phyloP scores from a whole-genome alignment of 2,329 filamentous ascomycete genomes.

The Pyrenochaeta sp. region DNA sequence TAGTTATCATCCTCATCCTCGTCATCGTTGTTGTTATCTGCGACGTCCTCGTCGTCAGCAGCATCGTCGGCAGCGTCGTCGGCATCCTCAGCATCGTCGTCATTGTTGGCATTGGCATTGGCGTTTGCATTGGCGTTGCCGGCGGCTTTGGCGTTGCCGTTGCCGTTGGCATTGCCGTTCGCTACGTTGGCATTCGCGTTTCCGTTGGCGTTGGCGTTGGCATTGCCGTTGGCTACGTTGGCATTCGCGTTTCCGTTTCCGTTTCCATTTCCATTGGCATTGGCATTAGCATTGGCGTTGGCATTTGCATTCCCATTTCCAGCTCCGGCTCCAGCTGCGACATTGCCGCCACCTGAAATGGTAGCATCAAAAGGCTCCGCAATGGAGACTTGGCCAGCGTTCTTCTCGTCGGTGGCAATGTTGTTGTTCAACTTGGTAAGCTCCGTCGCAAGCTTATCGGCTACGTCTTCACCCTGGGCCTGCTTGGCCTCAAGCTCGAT shows the following conservation, averaged over 20 bases:
- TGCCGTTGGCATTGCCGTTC: background rate
- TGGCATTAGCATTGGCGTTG: background rate
- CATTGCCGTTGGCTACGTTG: background rate
- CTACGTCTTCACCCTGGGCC: conserved; percentile 60
- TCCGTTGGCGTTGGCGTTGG: background rate
- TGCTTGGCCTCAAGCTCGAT: conserved; percentile 60
- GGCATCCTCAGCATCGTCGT: too few species aligned
- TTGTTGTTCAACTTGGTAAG: conserved; percentile 63
- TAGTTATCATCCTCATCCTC: too few species aligned
- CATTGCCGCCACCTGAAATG: conserved; percentile 29
- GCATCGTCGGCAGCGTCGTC: too few species aligned
- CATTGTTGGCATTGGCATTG: background rate
- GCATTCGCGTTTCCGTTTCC: background rate
- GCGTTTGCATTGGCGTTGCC: background rate
- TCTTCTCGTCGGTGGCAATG: conserved; percentile 56
- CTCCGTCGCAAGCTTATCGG: conserved; percentile 56
- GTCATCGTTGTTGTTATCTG: too few species aligned
- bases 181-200: background rate
- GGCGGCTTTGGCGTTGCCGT: background rate
- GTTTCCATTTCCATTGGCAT: background rate
- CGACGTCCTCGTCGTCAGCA: too few species aligned
- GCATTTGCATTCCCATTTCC: background rate
- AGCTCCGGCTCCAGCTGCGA: background rate
- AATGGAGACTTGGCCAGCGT: conserved; percentile 56
- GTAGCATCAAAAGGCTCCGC: conserved; percentile 37